Conservation (phyloP, 2,329 filamentous ascomycete species). For the Apiospora phragmitis region DNA sequence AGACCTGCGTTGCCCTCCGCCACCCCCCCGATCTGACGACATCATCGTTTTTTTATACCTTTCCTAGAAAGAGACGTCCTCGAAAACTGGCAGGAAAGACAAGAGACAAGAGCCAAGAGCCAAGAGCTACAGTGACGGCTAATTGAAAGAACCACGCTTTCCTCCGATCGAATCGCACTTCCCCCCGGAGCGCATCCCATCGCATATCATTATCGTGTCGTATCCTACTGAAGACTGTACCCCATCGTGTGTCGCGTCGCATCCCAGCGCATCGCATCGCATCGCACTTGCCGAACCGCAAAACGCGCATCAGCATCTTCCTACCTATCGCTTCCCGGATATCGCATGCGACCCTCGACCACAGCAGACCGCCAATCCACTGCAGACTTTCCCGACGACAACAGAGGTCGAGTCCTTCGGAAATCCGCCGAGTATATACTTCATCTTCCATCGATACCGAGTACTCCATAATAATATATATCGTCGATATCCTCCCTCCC, state of each 20-base stretch:
- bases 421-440: not conserved
- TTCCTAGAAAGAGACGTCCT: not conserved
- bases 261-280: slow-evolving; percentile 15
- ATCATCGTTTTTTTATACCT: not conserved
- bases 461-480: not conserved
- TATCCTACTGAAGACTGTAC: not conserved
- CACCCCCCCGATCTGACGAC: not conserved
- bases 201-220: not conserved
- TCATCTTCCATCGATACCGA: not conserved
- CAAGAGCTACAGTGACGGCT: not conserved
- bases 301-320: not conserved
- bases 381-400: not conserved
- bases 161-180: not conserved
- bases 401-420: not conserved
- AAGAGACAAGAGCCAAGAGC: not conserved
- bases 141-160: not conserved
- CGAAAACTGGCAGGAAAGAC: not conserved
- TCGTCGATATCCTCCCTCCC: not conserved
- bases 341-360: not conserved
- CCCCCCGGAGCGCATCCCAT: not conserved
- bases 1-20: not conserved
- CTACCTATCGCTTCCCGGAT: not conserved
- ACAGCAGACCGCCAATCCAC: not conserved
- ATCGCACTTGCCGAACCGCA: slow-evolving; percentile 1
- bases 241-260: not conserved